These are phyloP conservation scores for Diaporthe vaccinii DNA, from an alignment of 2,329 filamentous ascomycete genomes.

Conservation along the genomic window DNA sequence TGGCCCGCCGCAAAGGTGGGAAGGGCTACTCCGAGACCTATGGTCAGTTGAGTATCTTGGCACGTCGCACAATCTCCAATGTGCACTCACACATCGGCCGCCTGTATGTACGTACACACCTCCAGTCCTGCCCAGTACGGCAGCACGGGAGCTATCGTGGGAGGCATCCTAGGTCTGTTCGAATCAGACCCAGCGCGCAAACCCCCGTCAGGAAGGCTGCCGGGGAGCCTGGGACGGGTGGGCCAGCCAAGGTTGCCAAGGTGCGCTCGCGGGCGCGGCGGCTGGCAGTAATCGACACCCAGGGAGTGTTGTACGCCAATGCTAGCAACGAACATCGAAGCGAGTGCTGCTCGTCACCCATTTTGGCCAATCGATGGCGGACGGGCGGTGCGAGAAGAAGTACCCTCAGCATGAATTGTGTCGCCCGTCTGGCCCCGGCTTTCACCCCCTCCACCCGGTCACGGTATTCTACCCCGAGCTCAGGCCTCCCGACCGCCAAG, in stretches of 20 bases:
- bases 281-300: not conserved
- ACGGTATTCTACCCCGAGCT: no score
- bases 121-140: not conserved
- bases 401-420: not conserved
- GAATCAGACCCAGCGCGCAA: not conserved
- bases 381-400: not conserved
- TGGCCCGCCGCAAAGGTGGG: not conserved
- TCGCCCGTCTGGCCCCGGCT: not conserved
- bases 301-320: not conserved
- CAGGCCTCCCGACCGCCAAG: not conserved
- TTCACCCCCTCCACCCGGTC: not conserved
- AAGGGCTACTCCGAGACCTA: not conserved
- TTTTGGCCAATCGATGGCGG: not conserved
- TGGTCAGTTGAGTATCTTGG: constrained; percentile 1
- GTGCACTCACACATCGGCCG: not conserved
- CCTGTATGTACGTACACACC: not conserved
- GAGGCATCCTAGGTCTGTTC: not conserved
- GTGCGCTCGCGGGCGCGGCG: constrained; percentile 25
- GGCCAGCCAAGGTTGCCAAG: constrained; percentile 27
- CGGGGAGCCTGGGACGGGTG: not conserved
- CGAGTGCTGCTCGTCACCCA: not conserved
- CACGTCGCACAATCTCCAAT: not conserved
- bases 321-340: not conserved
- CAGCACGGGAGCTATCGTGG: not conserved
- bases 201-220: no score